Evolutionary conservation across 352 stramenopile genomes (phyloP).

Genomic region (Aphanomyces astaci): DNA sequence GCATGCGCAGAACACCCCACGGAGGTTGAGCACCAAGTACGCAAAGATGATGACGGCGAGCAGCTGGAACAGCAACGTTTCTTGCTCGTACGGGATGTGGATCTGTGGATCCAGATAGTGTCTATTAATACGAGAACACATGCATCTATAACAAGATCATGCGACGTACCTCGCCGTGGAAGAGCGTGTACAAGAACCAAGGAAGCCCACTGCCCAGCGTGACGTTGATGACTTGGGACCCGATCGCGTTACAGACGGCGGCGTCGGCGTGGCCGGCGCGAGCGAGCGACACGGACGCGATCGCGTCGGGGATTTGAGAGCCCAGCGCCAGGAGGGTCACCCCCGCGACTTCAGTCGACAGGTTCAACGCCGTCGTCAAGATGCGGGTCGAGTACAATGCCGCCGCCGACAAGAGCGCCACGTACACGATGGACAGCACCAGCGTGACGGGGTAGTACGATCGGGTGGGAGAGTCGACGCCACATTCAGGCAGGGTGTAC

Average conservation of each 20-base stretch:
- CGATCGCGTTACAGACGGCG: conserved; percentile 75
- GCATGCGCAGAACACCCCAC: conserved; percentile 19
- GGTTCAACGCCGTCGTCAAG: conserved; percentile 24
- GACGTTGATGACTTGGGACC: conserved; percentile 84
- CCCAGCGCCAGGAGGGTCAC: conserved; percentile 73
- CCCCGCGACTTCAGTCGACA: conserved; percentile 58
- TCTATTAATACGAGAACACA: background rate
- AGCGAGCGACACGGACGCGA: conserved; percentile 72
- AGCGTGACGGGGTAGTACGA: conserved; percentile 46
- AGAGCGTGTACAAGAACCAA: conserved; percentile 71
- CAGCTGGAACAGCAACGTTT: conserved; percentile 13
- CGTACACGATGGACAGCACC: conserved; percentile 59
- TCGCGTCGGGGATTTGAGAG: conserved; percentile 71
- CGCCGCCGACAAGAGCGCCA: conserved; percentile 64
- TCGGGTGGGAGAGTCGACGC: conserved; percentile 17
- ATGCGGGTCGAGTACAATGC: conserved; percentile 64
- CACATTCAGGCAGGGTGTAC: conserved; percentile 66
- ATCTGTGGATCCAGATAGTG: too few species aligned
- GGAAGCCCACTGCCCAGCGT: conserved; percentile 62
- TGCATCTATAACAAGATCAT: background rate
- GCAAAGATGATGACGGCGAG: conserved; percentile 16
- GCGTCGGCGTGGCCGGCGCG: conserved; percentile 73
- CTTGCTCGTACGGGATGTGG: conserved; percentile 4
- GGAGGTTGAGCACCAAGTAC: conserved; percentile 22
- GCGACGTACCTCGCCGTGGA: conserved; percentile 31